Evolutionary conservation across 192 early-diverging fungal species (phyloP).

Genomic region (Linnemannia elongata): DNA sequence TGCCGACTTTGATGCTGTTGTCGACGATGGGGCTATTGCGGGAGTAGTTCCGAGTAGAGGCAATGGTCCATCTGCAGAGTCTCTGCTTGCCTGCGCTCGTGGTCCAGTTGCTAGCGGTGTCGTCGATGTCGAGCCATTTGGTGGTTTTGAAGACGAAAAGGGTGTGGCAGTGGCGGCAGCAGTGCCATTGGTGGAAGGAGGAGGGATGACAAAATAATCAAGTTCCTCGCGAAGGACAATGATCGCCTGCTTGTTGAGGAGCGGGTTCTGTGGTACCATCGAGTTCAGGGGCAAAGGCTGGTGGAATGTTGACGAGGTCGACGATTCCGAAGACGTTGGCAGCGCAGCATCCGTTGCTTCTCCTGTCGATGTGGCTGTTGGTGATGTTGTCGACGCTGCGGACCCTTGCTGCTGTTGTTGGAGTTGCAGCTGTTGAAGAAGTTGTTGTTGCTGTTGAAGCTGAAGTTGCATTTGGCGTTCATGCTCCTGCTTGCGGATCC

Average conservation of each 20-base stretch:
- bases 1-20: conserved; percentile 24
- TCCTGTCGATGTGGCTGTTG: background rate
- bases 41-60: background rate
- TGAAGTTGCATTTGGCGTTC: conserved; percentile 18
- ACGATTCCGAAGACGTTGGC: conserved; percentile 2
- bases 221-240: conserved; percentile 85
- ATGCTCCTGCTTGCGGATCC: conserved; percentile 25
- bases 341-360: background rate
- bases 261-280: conserved; percentile 56
- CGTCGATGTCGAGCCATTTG: background rate
- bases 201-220: conserved; percentile 79
- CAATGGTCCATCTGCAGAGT: conserved; percentile 4
- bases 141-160: background rate
- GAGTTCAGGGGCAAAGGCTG: conserved; percentile 16
- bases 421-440: conserved; percentile 5
- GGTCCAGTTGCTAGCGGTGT: background rate
- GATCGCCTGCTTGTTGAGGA: conserved; percentile 73
- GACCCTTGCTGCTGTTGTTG: conserved; percentile 2
- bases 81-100: background rate
- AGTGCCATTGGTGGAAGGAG: conserved; percentile 20
- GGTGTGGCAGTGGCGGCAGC: background rate
- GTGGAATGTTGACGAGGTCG: conserved; percentile 1
- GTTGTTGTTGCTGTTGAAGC: conserved; percentile 19
- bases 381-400: background rate
- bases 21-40: background rate